Evolutionary conservation across 257 asterid species (phyloP), one percentile per base, ranked within the genome.

Genomic region (Scutellaria baicalensis): DNA sequence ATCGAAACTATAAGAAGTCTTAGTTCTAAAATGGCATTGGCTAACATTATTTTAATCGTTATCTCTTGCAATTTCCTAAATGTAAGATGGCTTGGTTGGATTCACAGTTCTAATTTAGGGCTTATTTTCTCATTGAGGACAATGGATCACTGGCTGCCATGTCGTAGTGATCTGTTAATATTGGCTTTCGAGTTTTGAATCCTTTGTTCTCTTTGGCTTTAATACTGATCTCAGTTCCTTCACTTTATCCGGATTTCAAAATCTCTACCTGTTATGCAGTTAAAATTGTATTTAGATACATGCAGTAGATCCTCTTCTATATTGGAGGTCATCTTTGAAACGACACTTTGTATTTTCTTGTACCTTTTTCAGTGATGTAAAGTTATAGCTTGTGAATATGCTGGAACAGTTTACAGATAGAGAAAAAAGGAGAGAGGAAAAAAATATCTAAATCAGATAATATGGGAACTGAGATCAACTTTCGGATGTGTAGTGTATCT

Each of bases 11-110:
- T 6, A 18, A 16, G 59, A 70, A 27, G 42, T 23, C 10, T 0
- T 60, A 43, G 14, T 17, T n/a, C 12, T n/a, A 35, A 31, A 47
- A 64, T 13, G 31, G 52, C 40, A n/a, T 48, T 50, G n/a, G 38
- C 18, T 45, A 54, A 21, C 9, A 43, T 20, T 6, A 38, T 40
- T 64, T 17, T 9, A 20, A 58, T 21, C 1, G 2, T 55, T 13
- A 44, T 54, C 64, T 59, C 54, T 38, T 27, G 65, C 60, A 39
- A 62, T 70, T 64, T 54, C 40, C 55, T 58, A 58, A 21, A 31
- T 3, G 23, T 61, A 42, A 33, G 45, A 47, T 16, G 48, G 23
- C 14, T 58, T 33, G 14, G 8, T 6, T 36, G 45, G 10, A 12
- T 18, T 33, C 10, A 36, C 9, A 14, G 10, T 49, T 48, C 59